Evolutionary conservation across 345 rosid species (phyloP).

Genomic region (Sonneratia caseolaris): DNA sequence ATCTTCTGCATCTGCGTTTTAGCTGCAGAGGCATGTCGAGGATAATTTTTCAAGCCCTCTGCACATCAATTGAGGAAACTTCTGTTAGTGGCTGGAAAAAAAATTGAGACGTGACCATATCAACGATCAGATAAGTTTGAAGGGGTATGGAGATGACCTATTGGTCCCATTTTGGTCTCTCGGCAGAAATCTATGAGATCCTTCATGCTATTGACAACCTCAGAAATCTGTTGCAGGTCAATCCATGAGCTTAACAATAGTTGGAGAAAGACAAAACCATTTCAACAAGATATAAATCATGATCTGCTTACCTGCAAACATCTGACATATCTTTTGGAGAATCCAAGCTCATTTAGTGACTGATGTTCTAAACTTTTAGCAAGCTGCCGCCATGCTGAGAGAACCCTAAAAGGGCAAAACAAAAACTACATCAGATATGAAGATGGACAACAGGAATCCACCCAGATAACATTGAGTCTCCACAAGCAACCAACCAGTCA

Average conservation of each 20-base stretch:
- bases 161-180: constrained; percentile 68
- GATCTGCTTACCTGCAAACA: constrained; percentile 69
- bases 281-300: neutral
- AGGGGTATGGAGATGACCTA: constrained; percentile 37
- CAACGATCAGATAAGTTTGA: neutral
- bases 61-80: constrained; percentile 16
- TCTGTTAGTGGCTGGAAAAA: neutral
- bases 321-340: constrained; percentile 92
- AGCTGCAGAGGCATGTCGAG: constrained; percentile 39
- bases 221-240: constrained; percentile 46
- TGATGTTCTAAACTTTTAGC: constrained; percentile 82
- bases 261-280: neutral
- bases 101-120: neutral
- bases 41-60: constrained; percentile 89
- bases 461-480: neutral
- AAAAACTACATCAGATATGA: constrained; percentile 1
- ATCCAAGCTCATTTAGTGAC: constrained; percentile 84
- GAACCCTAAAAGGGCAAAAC: constrained; percentile 46
- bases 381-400: constrained; percentile 85
- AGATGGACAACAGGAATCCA: neutral
- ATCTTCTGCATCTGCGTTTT: constrained; percentile 72
- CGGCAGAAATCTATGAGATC: constrained; percentile 81
- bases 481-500: neutral
- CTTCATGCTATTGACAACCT: constrained; percentile 96
- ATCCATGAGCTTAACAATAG: neutral